phyloP scores from a whole-genome alignment of 2,329 filamentous ascomycete genomes.

The Pseudocercospora cruenta region DNA sequence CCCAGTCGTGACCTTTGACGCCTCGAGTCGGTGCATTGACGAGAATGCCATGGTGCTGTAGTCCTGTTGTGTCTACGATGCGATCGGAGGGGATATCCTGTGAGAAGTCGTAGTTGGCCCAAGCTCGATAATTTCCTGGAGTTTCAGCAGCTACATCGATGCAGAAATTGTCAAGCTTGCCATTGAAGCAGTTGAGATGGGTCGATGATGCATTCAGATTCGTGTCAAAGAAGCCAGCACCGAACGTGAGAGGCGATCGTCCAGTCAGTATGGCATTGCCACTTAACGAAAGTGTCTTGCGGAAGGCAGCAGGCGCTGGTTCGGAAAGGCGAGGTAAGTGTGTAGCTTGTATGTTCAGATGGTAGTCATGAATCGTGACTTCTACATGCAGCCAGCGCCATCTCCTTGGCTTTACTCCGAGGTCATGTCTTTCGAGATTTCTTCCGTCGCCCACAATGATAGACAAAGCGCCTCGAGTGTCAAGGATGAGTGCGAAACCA shows the following conservation, averaged over 20 bases:
- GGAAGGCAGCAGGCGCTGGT: not conserved
- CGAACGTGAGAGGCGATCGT: not conserved
- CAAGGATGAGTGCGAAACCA: conserved; percentile 1
- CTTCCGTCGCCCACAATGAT: not conserved
- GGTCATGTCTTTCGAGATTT: not conserved
- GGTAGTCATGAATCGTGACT: not conserved
- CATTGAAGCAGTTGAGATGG: conserved; percentile 4
- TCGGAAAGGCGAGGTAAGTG: conserved; percentile 2
- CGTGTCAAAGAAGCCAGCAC: not conserved
- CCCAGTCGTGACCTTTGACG: conserved; percentile 12
- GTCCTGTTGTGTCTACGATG: conserved; percentile 7
- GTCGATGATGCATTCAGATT: not conserved
- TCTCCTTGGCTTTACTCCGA: not conserved
- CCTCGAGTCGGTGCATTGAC: conserved; percentile 3
- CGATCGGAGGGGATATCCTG: not conserved
- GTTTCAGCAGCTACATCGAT: not conserved
- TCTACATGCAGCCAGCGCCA: conserved; percentile 8
- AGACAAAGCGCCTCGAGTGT: not conserved
- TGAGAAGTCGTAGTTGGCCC: conserved; percentile 9
- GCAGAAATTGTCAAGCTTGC: conserved; percentile 7
- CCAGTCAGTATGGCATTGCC: not conserved
- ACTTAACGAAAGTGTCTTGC: not conserved
- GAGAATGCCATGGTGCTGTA: not conserved
- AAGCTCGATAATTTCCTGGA: not conserved
- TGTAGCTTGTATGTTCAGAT: not conserved